Evolutionary conservation across 192 early-diverging fungal species (phyloP).

Genomic region (Chytriomyces hyalinus): DNA sequence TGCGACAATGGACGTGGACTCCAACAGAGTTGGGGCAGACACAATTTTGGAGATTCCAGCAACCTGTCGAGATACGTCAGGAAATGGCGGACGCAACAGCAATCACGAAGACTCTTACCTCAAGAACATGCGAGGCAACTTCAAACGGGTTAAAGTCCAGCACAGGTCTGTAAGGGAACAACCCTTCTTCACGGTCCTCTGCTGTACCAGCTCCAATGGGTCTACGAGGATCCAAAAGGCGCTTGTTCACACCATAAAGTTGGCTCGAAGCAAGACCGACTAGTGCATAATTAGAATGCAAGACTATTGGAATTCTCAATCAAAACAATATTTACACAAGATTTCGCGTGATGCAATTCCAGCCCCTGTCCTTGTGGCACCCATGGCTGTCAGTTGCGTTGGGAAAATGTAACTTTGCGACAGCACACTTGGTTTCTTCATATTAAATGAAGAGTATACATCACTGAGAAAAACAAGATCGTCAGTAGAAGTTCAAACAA

Average conservation of each 20-base stretch:
- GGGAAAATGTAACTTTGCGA: conserved; percentile 79
- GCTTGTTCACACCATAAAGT: conserved; percentile 70
- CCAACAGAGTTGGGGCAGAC: conserved; percentile 79
- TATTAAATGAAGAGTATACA: conserved; percentile 76
- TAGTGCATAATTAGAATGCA: conserved; percentile 30
- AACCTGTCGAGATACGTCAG: conserved; percentile 47
- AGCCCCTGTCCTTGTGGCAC: conserved; percentile 80
- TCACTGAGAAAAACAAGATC: conserved; percentile 47
- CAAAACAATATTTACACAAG: conserved; percentile 55
- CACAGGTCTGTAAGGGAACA: conserved; percentile 75
- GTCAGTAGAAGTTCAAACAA: neutral
- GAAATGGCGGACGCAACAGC: neutral
- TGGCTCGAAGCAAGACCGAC: conserved; percentile 64
- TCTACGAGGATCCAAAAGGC: conserved; percentile 85
- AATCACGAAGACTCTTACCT: conserved; percentile 46
- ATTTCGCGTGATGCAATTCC: conserved; percentile 89
- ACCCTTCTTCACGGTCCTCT: conserved; percentile 87
- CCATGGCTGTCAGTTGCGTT: conserved; percentile 75
- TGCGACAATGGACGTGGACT: conserved; percentile 91
- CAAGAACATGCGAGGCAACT: conserved; percentile 75
- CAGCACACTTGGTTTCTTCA: conserved; percentile 72
- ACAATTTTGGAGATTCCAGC: conserved; percentile 70
- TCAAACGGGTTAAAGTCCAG: conserved; percentile 77
- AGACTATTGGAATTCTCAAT: conserved; percentile 10
- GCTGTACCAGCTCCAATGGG: conserved; percentile 67